phyloP scores from a whole-genome alignment of 306 rosid genomes.

The Castanospermum australe region DNA sequence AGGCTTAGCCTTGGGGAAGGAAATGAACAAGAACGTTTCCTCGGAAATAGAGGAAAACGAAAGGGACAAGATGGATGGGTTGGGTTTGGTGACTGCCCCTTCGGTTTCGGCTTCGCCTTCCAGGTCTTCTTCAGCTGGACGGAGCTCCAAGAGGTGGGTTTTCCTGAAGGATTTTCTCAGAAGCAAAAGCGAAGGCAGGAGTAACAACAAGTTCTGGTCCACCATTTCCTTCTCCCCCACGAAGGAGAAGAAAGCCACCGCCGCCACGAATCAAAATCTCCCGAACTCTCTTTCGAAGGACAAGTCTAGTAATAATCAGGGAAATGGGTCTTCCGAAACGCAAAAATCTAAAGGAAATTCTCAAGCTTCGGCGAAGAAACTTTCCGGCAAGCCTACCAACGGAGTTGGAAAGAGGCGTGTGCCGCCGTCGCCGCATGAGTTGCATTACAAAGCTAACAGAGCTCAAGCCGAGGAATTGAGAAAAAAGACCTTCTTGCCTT shows the following conservation, averaged over 20 bases:
- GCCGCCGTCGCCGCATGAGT: constrained; percentile 86
- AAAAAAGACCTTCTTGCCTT: constrained; percentile 93
- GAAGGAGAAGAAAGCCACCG: constrained; percentile 64
- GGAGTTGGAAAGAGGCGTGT: constrained; percentile 81
- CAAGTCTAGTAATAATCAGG: neutral
- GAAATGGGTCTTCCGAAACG: constrained; percentile 24
- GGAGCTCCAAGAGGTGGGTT: constrained; percentile 90
- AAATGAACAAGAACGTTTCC: neutral
- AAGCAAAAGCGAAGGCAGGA: constrained; percentile 95
- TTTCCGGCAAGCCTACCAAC: constrained; percentile 57
- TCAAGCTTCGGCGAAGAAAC: constrained; percentile 45
- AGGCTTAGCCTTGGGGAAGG: neutral
- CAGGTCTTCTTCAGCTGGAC: constrained; percentile 87
- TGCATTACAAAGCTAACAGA: constrained; percentile 84
- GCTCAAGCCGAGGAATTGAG: constrained; percentile 93
- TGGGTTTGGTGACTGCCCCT: constrained; percentile 48
- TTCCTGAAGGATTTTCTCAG: constrained; percentile 87
- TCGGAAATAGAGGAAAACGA: constrained; percentile 39
- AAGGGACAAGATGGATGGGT: constrained; percentile 37
- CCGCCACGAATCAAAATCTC: neutral
- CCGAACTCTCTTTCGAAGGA: constrained; percentile 34
- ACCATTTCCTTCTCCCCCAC: constrained; percentile 65
- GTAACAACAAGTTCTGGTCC: constrained; percentile 91
- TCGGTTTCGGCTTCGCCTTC: constrained; percentile 85
- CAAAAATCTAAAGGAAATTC: constrained; percentile 35